Evolutionary conservation across 2,329 filamentous ascomycete species (phyloP), one percentile per base, ranked within the genome.

Genomic region (Pseudogymnoascus sp.): DNA sequence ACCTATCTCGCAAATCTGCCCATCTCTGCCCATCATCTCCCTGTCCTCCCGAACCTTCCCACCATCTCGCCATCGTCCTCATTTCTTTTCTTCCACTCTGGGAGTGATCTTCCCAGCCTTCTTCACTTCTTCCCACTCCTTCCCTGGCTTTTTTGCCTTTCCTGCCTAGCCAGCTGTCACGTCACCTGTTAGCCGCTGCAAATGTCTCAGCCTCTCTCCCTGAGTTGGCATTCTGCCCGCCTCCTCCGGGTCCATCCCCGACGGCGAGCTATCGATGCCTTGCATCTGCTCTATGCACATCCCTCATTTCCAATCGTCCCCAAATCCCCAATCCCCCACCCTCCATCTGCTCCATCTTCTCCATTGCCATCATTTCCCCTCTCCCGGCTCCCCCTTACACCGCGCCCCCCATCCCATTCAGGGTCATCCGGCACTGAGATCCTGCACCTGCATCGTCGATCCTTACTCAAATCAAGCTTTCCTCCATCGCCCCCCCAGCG

Each of bases 361-460:
- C 41, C 41, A 47, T 47, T 47, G 9, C 24, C 41, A 13, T 47
- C 41, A 47, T 31, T 47, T 47, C 41, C 13, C 41, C 41, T 47
- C 13, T 47, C 41, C 41, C 41, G 41, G 41, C 41, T 50, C 41
- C 24, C 41, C 41, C 24, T 50, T 31, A 31, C 6, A 9, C 26
- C 44, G n/a, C 2, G 8, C 44, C 24, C 13, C 9, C 44, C n/a
- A 47, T 11, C 44, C 44, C 44, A 50, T 50, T 50, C 44, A 31
- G 44, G 44, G 44, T 33, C 26, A 50, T 15, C 44, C 44, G 26
- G 44, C 44, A 50, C 26, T 50, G 44, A 31, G 26, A 29, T 50
- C n/a, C 44, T 50, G 44, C n/a, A 33, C 44, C 44, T 50, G n/a
- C 44, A 33, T 50, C 26, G 44, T 50, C 44, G 44, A 50, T 50